Evolutionary conservation across 441 rosid species (phyloP).

Genomic region (Arabidopsis hybrid): DNA sequence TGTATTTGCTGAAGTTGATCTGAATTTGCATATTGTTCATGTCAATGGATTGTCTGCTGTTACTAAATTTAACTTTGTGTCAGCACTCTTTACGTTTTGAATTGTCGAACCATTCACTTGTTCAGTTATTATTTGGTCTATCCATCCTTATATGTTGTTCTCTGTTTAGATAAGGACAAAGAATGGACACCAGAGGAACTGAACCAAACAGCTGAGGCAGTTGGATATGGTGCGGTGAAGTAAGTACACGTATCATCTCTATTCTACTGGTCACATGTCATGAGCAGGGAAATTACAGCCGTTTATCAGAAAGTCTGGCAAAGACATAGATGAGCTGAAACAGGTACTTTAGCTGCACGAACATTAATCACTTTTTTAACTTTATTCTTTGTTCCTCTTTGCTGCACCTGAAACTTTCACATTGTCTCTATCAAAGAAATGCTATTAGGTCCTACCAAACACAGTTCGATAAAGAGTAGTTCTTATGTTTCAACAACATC

Average conservation of each 20-base stretch:
- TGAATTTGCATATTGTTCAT: no score
- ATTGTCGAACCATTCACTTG: constrained; percentile 31
- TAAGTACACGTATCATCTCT: no score
- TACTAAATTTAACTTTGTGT: background rate
- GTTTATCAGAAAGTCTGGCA: constrained; percentile 91
- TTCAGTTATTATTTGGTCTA: constrained; percentile 23
- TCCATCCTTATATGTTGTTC: constrained; percentile 26
- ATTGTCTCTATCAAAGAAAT: background rate
- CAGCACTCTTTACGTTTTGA: constrained; percentile 10
- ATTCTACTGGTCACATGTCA: constrained; percentile 27
- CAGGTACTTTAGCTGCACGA: constrained; percentile 56
- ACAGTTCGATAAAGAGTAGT: constrained; percentile 1
- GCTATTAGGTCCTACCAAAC: background rate
- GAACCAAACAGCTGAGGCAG: constrained; percentile 72
- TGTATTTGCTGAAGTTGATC: no score
- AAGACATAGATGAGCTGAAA: constrained; percentile 75
- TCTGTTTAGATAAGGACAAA: constrained; percentile 68
- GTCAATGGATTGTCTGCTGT: no score
- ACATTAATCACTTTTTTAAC: background rate
- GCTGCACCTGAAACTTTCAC: constrained; percentile 5
- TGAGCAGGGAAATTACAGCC: constrained; percentile 84
- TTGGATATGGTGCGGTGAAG: no score
- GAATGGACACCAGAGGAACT: constrained; percentile 90
- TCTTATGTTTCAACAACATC: constrained; percentile 21
- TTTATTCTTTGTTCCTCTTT: constrained; percentile 12